Evolutionary conservation across 306 rosid genomes (phyloP).

Genomic region (Glycine latifolia): DNA sequence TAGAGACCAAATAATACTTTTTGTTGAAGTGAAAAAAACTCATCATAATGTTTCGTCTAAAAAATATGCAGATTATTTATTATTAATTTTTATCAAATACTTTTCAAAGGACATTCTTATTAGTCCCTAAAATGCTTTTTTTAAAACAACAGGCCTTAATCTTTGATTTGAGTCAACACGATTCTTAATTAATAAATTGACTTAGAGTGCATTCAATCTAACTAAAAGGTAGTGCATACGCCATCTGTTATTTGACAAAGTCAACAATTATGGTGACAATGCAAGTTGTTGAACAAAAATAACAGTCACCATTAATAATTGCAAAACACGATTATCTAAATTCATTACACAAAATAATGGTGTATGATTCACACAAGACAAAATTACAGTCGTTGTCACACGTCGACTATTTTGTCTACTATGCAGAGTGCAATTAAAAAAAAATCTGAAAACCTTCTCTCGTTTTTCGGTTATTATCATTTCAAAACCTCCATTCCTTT

Average conservation of each 20-base stretch:
- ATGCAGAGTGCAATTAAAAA: constrained; percentile 26
- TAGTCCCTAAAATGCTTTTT: too few species aligned
- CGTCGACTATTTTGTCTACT: constrained; percentile 31
- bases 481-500: not conserved
- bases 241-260: not conserved
- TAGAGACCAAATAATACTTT: too few species aligned
- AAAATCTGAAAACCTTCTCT: not conserved
- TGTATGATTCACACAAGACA: constrained; percentile 41
- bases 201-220: constrained; percentile 22
- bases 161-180: not conserved
- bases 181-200: constrained; percentile 19
- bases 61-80: too few species aligned
- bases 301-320: not conserved
- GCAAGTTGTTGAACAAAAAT: constrained; percentile 30
- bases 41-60: too few species aligned
- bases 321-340: constrained; percentile 9
- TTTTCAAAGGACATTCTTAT: too few species aligned
- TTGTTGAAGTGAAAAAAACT: too few species aligned
- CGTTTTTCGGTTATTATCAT: not conserved
- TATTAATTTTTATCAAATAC: too few species aligned
- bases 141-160: not conserved
- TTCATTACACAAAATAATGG: constrained; percentile 41
- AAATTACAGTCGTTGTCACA: constrained; percentile 46
- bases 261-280: constrained; percentile 6
- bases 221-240: constrained; percentile 12